Base-by-base conservation (phyloP, 2,329 filamentous ascomycete species). In the Aspergillus sp. region DNA sequence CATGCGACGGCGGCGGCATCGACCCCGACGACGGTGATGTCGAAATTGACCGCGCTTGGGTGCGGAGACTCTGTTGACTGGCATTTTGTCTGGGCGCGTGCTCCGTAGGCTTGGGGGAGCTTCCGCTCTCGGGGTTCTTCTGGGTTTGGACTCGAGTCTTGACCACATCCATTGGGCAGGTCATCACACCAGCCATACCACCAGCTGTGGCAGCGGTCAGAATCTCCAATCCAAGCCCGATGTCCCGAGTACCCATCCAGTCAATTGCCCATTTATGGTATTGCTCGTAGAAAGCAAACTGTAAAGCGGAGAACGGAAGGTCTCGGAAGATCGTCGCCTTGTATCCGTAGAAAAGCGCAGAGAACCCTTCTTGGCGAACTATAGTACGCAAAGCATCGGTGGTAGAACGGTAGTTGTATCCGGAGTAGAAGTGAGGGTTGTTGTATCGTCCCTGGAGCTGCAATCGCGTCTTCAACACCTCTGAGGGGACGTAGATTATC, bases 251-350 rank as follows among this genome's bases (percentile, higher is more conserved):
- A 30, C 85, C 82, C 62, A 86, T 84, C 77, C 86, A 94, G 46
- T 82, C 69, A 61, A 86, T 86, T 1, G 93, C 90, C 77, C 88
- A 81, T 41, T 78, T 82, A 60, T 90, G 88, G 64, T 90, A 90
- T 68, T 97, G 88, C 69, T 98, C 93, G 74, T 95, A 98, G 66
- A 98, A 96, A 61, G 94, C 91, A 69, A 98, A 97, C 64, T 98
- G 93, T 9, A 98, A 73, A 0, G 93, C 93, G 0, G 91, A 97
- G 65, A 96, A 98, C 1, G 93, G 93, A 19, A 98, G 78, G 61
- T 98, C 93, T 49, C 93, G 86, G 71, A 88, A 93, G 3, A 98
- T 81, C 0, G 93, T 98, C 9, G 93, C 93, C 67, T 93, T 93
- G 74, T 94, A 98, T n/a, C 93, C 93, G 59, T 95, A 86, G 67